Base-by-base conservation (phyloP, 2,329 filamentous ascomycete genomes). In the Pseudogymnoascus destructans region DNA sequence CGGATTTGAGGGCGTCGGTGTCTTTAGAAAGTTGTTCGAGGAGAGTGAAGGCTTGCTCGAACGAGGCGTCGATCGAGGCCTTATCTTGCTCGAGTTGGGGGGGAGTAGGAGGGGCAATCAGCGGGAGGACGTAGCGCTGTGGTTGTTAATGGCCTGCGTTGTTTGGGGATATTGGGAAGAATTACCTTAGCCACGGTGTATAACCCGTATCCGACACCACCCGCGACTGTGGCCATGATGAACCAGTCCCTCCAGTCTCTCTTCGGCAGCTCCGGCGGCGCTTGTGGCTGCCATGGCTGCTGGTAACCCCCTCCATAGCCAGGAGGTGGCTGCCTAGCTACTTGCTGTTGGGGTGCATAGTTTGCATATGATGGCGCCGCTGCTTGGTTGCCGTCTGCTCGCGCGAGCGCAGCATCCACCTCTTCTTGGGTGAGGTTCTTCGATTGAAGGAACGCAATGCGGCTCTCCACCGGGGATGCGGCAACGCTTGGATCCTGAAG, bases 161-260 rank as follows among this genome's bases (percentile, higher is more conserved):
- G 57, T 55, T 38, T 42, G 10, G 35, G 4, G 19, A 10, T 17
- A 17, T 17, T 35, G 11, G 32, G n/a, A 19, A n/a, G 21, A 59
- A 70, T 35, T 75, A 89, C 87, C 81, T 95, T 95, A 61, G 90
- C 88, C 13, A 96, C 79, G 63, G 85, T 81, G 70, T 93, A 98
- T 19, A 95, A 73, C 0, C 91, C 92, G 68, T 96, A 97, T 36
- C 89, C 80, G 17, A 96, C 85, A 55, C 91, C 89, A 59, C 90
- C 86, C 62, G 95, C 86, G 10, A 97, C 88, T 0, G 93, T 98
- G 6, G 93, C 93, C 89, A 97, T 95, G 72, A 98, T 97, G 73
- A 98, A 98, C 87, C 90, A 97, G 70, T 98, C 93, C 61, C 95
- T 81, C 93, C 93, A 98, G 73, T 98, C 93, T 68, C 93, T 79